A percentile compares a stretch with the other conserved stretches of the same genome.
Evolutionary conservation across 208 protist genomes (phyloP).

Genomic region (Porcisia hertigi): DNA sequence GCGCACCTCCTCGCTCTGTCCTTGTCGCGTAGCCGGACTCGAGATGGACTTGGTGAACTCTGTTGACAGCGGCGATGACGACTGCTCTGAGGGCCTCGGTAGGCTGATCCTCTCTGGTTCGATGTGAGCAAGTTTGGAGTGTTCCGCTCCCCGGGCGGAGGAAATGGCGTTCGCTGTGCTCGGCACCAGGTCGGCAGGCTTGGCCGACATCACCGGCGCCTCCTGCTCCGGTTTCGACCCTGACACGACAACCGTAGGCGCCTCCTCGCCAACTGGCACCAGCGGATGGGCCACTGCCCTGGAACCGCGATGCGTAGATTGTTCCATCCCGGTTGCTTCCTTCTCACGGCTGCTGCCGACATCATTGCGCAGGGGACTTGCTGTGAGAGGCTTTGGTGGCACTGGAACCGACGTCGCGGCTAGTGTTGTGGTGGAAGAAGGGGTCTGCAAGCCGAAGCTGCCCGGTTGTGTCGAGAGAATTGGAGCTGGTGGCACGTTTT

Average conservation of each 20-base stretch:
- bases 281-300: slow-evolving; percentile 21
- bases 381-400: slow-evolving; percentile 44
- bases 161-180: background rate
- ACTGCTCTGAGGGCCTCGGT: background rate
- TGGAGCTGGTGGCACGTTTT: slow-evolving; percentile 13
- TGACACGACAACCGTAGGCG: slow-evolving; percentile 3
- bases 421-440: slow-evolving; percentile 4
- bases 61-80: slow-evolving; percentile 9
- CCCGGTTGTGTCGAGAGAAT: slow-evolving; percentile 10
- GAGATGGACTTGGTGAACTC: slow-evolving; percentile 33
- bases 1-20: slow-evolving; percentile 22
- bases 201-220: slow-evolving; percentile 1
- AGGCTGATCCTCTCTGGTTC: background rate
- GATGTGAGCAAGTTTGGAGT: background rate
- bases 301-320: slow-evolving; percentile 1
- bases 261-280: slow-evolving; percentile 31
- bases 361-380: slow-evolving; percentile 37
- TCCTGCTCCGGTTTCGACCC: slow-evolving; percentile 3
- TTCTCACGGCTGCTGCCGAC: slow-evolving; percentile 8
- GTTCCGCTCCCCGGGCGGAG: background rate
- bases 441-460: background rate
- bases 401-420: slow-evolving; percentile 10
- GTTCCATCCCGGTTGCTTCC: background rate
- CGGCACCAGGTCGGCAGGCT: background rate
- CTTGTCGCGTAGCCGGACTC: slow-evolving; percentile 20